A percentile compares a stretch with the other conserved stretches of the same genome.
These are phyloP conservation scores for Seiridium cupressi DNA, from an alignment of 2,329 filamentous ascomycete genomes.

Conservation along the genomic window DNA sequence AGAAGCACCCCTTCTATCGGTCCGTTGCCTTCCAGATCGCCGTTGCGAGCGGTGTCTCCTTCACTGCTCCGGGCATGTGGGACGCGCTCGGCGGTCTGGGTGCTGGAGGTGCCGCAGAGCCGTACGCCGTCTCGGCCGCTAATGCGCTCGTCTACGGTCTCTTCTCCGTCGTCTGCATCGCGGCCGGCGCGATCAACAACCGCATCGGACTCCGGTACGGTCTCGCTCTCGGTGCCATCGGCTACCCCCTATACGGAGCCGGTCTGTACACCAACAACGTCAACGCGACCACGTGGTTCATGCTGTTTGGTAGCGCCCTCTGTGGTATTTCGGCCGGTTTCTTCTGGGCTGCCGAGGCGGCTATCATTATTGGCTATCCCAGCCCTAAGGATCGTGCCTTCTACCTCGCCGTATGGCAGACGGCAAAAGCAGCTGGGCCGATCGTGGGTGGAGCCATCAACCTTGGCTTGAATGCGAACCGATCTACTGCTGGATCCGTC, in stretches of 20 bases:
- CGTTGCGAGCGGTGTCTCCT: slow-evolving; percentile 37
- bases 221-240: slow-evolving; percentile 45
- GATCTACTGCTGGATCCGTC: slow-evolving; percentile 17
- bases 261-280: slow-evolving; percentile 66
- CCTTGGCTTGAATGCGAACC: slow-evolving; percentile 40
- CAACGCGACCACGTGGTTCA: slow-evolving; percentile 60
- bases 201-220: slow-evolving; percentile 35
- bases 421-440: slow-evolving; percentile 36
- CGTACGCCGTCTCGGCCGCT: slow-evolving; percentile 40
- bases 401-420: slow-evolving; percentile 51
- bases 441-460: slow-evolving; percentile 51
- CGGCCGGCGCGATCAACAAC: slow-evolving; percentile 35
- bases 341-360: slow-evolving; percentile 68
- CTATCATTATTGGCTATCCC: slow-evolving; percentile 63
- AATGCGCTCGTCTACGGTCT: slow-evolving; percentile 45
- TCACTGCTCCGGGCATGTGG: slow-evolving; percentile 40
- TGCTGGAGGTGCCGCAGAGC: slow-evolving; percentile 38
- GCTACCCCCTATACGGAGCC: slow-evolving; percentile 64
- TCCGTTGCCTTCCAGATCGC: slow-evolving; percentile 35
- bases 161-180: slow-evolving; percentile 41
- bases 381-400: slow-evolving; percentile 59
- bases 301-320: slow-evolving; percentile 59
- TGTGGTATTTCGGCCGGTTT: slow-evolving; percentile 64
- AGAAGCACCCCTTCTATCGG: slow-evolving; percentile 24
- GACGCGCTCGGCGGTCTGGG: slow-evolving; percentile 40